Conservation (phyloP, 352 stramenopile species). For the Phytopythium cucurbitacearum region DNA sequence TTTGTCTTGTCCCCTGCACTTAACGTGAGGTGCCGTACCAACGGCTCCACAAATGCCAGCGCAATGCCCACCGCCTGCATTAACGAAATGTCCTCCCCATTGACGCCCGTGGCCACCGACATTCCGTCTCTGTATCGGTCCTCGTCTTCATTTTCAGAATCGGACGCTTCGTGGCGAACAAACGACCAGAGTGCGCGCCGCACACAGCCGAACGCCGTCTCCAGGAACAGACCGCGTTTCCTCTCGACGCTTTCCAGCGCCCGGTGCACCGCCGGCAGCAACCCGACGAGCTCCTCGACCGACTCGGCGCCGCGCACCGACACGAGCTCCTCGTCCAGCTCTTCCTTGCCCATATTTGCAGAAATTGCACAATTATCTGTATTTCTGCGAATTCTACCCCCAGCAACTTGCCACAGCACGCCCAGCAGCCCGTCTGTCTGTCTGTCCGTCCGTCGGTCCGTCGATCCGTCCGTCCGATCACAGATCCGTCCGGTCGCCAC, state of each 20-base stretch:
- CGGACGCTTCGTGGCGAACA: not conserved
- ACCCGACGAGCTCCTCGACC: constrained; percentile 1
- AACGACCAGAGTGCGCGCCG: constrained; percentile 22
- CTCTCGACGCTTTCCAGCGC: constrained; percentile 46
- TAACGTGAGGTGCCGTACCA: constrained; percentile 14
- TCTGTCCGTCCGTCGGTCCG: too few species aligned
- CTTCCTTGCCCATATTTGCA: not conserved
- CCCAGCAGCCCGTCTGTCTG: too few species aligned
- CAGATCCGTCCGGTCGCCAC: too few species aligned
- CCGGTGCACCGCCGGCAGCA: constrained; percentile 10
- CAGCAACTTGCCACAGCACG: too few species aligned
- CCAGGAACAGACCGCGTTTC: constrained; percentile 67
- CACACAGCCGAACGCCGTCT: constrained; percentile 54
- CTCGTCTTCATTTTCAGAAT: constrained; percentile 1
- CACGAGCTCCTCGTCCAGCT: constrained; percentile 1
- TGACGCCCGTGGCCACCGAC: too few species aligned
- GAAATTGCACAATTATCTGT: too few species aligned
- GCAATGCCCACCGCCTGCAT: constrained; percentile 14
- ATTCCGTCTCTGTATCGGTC: not conserved
- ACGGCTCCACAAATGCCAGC: constrained; percentile 26
- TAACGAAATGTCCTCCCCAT: constrained; percentile 3
- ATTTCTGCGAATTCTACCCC: too few species aligned
- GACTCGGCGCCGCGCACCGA: not conserved
- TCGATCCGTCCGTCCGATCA: too few species aligned
- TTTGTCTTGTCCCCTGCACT: constrained; percentile 15